Evolutionary conservation across 2,329 filamentous ascomycete species (phyloP).

Genomic region (Rachicladosporium sp.): DNA sequence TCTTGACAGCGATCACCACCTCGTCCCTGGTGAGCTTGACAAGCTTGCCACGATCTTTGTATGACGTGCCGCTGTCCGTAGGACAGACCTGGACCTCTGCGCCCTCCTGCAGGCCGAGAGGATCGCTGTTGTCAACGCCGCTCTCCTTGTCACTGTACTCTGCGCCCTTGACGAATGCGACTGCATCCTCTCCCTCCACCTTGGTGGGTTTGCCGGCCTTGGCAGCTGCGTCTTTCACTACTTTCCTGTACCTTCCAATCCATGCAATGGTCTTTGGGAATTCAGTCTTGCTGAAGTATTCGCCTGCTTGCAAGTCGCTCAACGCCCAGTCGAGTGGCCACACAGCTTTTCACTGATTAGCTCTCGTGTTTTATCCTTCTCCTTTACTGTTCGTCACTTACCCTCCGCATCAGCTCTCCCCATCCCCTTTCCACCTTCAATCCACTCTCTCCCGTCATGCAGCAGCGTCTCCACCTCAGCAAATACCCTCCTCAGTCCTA

Average conservation of each 20-base stretch:
- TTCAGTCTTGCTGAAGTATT: not conserved
- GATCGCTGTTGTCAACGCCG: constrained; percentile 5
- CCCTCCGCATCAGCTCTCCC: constrained; percentile 13
- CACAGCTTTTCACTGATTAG: no score
- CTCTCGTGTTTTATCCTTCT: no score
- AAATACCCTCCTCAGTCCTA: constrained; percentile 10
- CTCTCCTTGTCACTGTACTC: constrained; percentile 5
- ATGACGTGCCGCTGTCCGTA: constrained; percentile 14
- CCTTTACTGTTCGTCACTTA: not conserved
- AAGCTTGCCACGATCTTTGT: constrained; percentile 16
- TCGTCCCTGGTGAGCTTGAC: constrained; percentile 15
- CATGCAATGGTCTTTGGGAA: constrained; percentile 10
- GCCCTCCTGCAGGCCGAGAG: constrained; percentile 6
- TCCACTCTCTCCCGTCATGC: constrained; percentile 11
- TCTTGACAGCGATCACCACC: constrained; percentile 17
- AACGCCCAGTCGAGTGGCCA: not conserved
- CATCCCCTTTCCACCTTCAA: constrained; percentile 7
- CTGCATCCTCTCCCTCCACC: constrained; percentile 10
- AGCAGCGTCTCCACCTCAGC: constrained; percentile 13
- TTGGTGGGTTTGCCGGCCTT: constrained; percentile 4
- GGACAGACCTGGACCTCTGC: constrained; percentile 7
- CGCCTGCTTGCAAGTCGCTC: constrained; percentile 1
- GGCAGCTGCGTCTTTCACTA: constrained; percentile 7
- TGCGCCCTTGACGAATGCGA: constrained; percentile 6
- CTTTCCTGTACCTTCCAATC: constrained; percentile 9